Evolutionary conservation across 768 basidiomycete genomes (phyloP).

Genomic region (Mycena sanguinolenta): DNA sequence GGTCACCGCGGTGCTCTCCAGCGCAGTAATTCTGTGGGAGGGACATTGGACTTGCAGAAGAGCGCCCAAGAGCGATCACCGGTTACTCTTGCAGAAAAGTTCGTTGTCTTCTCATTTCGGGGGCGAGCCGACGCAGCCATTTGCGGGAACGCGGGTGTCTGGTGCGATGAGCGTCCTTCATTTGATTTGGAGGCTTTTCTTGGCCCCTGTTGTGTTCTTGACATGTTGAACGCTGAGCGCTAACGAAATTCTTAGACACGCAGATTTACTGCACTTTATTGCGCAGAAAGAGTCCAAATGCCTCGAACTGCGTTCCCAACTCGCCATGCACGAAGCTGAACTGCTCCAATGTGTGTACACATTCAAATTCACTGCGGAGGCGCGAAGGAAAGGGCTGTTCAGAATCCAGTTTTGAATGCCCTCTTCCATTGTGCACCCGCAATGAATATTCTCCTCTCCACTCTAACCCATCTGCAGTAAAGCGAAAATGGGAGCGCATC

Average conservation of each 20-base stretch:
- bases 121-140: too few relatives aligned
- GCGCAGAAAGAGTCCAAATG: conserved; percentile 90
- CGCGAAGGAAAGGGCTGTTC: too few relatives aligned
- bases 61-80: conserved; percentile 18
- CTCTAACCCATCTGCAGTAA: conserved; percentile 59
- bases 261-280: conserved; percentile 85
- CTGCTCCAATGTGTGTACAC: conserved; percentile 67
- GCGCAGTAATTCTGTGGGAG: conserved; percentile 41
- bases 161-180: too few relatives aligned
- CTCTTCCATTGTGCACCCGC: too few relatives aligned
- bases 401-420: too few relatives aligned
- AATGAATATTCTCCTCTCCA: neutral
- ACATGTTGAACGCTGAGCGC: neutral
- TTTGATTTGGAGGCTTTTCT: too few relatives aligned
- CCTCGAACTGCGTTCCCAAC: conserved; percentile 83
- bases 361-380: neutral
- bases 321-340: conserved; percentile 80
- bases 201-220: too few relatives aligned
- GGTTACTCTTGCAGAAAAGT: conserved; percentile 79
- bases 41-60: conserved; percentile 23
- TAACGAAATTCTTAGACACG: conserved; percentile 63
- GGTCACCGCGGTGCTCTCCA: conserved; percentile 33
- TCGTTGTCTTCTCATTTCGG: neutral
- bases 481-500: conserved; percentile 88
- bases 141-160: too few relatives aligned